Conservation (phyloP, 78 protist genomes). For the Fonticula alba region DNA sequence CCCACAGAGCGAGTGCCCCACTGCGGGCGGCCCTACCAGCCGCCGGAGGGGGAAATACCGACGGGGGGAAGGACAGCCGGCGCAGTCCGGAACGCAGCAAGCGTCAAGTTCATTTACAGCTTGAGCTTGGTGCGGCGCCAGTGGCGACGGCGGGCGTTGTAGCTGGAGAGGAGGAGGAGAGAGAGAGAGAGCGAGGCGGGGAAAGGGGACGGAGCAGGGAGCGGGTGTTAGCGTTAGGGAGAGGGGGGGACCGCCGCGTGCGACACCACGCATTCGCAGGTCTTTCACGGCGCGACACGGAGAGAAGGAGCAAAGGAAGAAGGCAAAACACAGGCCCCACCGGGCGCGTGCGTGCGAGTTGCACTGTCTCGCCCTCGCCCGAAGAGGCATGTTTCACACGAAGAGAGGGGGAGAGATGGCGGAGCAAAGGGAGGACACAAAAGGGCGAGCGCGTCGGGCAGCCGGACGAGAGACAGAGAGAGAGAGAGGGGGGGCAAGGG, state of each 20-base stretch:
- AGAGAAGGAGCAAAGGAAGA: not conserved
- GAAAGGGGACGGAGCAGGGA: not conserved
- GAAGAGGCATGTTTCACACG: too few relatives aligned
- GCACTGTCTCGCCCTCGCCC: too few relatives aligned
- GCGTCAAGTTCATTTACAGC: too few relatives aligned
- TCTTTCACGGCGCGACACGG: too few relatives aligned
- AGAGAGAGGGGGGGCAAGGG: not conserved
- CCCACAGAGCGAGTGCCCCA: too few relatives aligned
- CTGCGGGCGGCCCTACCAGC: too few relatives aligned
- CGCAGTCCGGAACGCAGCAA: too few relatives aligned
- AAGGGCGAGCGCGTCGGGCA: not conserved
- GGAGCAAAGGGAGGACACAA: not conserved
- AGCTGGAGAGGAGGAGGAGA: slow-evolving; percentile 15
- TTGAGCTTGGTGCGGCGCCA: slow-evolving; percentile 72
- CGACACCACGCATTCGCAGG: too few relatives aligned
- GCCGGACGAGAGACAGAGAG: not conserved
- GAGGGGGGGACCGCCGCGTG: not conserved
- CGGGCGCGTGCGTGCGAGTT: not conserved
- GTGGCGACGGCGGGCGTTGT: slow-evolving; percentile 56
- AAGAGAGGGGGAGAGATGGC: not conserved
- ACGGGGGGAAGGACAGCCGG: too few relatives aligned
- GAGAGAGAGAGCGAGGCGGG: not conserved
- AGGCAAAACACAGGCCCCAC: not conserved
- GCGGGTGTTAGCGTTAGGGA: not conserved
- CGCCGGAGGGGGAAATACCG: too few relatives aligned